These are phyloP conservation scores for Starmerella vaccinii DNA, from an alignment of 805 yeast genomes.

Conservation along the genomic window DNA sequence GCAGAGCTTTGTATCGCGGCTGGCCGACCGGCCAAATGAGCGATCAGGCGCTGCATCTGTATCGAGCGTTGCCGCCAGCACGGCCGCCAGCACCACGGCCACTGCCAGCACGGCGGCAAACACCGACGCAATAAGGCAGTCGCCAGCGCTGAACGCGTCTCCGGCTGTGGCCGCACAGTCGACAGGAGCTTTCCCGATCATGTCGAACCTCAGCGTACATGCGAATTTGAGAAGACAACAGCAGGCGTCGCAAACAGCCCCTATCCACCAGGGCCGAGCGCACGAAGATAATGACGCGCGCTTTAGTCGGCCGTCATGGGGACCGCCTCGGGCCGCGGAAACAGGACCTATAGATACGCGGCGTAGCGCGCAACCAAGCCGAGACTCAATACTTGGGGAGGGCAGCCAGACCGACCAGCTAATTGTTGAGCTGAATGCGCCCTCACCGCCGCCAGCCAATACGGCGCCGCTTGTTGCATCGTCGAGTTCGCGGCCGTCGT, in stretches of 20 bases:
- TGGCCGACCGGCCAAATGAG: no score
- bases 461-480: no score
- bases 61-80: no score
- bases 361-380: no score
- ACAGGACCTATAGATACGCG: no score
- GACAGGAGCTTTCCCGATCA: not conserved
- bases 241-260: slow-evolving; percentile 1
- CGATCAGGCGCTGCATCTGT: no score
- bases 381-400: no score
- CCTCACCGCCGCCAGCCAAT: not conserved
- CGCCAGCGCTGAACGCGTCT: not conserved
- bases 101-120: not conserved
- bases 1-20: not conserved
- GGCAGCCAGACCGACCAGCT: no score
- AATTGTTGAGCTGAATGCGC: not conserved
- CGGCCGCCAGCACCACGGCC: no score
- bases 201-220: slow-evolving; percentile 4
- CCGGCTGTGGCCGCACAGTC: not conserved
- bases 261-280: not conserved
- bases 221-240: not conserved
- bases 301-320: no score
- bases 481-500: no score
- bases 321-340: no score
- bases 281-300: not conserved
- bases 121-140: not conserved